Conservation (phyloP, 2,329 filamentous ascomycete species). For the Colletotrichum cuscutae region DNA sequence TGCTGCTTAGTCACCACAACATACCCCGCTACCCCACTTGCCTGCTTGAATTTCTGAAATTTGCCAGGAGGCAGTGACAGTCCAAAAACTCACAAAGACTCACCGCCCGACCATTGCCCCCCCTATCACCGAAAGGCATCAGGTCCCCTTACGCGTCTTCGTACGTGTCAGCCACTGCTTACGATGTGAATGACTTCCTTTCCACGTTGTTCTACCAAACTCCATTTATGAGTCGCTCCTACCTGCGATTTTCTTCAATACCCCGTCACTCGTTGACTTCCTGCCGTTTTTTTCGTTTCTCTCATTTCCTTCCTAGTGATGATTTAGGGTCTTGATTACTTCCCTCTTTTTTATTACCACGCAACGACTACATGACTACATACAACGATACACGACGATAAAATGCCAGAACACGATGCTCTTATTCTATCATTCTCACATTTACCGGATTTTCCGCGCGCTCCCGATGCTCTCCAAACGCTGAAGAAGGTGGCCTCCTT, state of each 20-base stretch:
- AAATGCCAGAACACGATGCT: conserved; percentile 57
- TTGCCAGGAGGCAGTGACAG: conserved; percentile 7
- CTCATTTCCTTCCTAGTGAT: background rate
- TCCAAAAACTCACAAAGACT: background rate
- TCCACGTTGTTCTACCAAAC: background rate
- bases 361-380: background rate
- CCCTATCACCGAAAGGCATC: conserved; percentile 23
- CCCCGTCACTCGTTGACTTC: background rate
- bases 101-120: background rate
- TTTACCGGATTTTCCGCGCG: conserved; percentile 56
- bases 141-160: conserved; percentile 26
- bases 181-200: conserved; percentile 10
- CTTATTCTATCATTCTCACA: conserved; percentile 61
- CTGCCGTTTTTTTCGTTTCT: background rate
- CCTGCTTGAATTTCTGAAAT: conserved; percentile 6
- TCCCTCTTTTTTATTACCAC: background rate
- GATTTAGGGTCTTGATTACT: background rate
- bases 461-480: conserved; percentile 64
- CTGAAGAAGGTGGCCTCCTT: conserved; percentile 86
- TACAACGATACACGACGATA: background rate
- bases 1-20: conserved; percentile 17
- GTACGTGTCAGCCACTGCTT: conserved; percentile 25
- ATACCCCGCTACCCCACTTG: conserved; percentile 25
- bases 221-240: background rate
- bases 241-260: background rate